Base-by-base conservation (phyloP, 129 eudicot genomes). In the Mikania micrantha region DNA sequence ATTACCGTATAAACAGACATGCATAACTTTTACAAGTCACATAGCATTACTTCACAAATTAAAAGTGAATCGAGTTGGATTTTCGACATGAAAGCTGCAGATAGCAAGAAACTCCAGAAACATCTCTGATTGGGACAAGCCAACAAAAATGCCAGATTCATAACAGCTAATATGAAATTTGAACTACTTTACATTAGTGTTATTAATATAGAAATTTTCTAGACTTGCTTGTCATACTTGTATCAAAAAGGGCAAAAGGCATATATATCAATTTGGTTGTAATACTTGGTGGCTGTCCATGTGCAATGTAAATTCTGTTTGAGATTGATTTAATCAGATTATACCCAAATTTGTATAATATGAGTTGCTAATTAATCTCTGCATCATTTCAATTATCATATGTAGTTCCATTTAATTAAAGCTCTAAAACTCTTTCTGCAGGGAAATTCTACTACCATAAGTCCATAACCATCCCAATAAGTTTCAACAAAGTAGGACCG, bases 321-420 rank as follows among this genome's bases (percentile, higher is more conserved):
- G 32, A 42, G 65, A 60, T 69, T 21, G 38, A 54, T 69, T 60
- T 48, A 70, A 49, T 63, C 32, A 57, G 16, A 9, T 36, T 32
- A 21, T 20, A 34, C 32, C 56, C 64, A 58, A n/a, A 35, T 28
- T 67, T 34, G 40, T 58, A 56, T 29, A 34, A 12, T 35, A 1
- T 22, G 22, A 50, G 48, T 21, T 39, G 5, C 21, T 0, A 21
- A 21, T 16, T 35, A 50, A 34, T 68, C 24, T 34, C 22, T 68
- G 47, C 25, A 31, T 32, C 25, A 8, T 40, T 12, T 35, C 39
- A 52, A 40, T 16, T 22, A 39, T 20, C 7, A 35, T 19, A 35
- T 36, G 47, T 48, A 32, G 34, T 31, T 50, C 22, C 34, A 9
- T n/a, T 44, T 28, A 17, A 45, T 28, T 15, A 28, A 10, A 25